Conservation (phyloP, 2,329 filamentous ascomycete species). For the Trichothecium roseum region DNA sequence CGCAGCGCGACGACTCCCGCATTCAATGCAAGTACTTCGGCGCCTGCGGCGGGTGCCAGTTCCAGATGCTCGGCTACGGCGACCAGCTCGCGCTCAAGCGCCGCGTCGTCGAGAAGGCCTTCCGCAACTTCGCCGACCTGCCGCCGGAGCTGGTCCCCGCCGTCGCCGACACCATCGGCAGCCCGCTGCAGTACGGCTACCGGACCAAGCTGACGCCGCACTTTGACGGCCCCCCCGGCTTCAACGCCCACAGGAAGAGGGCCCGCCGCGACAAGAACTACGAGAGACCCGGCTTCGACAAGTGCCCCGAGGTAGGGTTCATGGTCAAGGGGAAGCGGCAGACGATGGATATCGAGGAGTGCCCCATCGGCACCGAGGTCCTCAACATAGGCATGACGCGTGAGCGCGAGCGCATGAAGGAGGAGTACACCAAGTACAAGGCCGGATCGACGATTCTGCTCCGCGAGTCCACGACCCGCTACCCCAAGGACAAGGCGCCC, state of each 20-base stretch:
- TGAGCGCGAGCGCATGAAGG: conserved; percentile 66
- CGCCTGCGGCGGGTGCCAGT: conserved; percentile 84
- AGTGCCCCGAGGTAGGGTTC: conserved; percentile 77
- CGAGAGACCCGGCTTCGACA: conserved; percentile 32
- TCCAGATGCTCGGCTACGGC: conserved; percentile 89
- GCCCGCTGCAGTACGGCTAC: conserved; percentile 85
- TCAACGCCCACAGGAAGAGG: conserved; percentile 24
- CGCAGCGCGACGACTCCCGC: conserved; percentile 64
- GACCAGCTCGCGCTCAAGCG: conserved; percentile 81
- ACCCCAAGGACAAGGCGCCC: conserved; percentile 32
- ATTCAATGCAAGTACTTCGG: conserved; percentile 81
- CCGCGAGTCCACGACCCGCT: conserved; percentile 70
- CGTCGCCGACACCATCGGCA: conserved; percentile 77
- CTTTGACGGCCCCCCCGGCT: conserved; percentile 67
- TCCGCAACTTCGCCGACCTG: conserved; percentile 79
- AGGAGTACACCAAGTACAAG: conserved; percentile 61
- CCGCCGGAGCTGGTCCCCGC: conserved; percentile 63
- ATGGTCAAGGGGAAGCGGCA: conserved; percentile 71
- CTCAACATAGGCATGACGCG: conserved; percentile 69
- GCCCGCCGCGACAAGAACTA: conserved; percentile 37
- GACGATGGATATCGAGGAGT: conserved; percentile 93
- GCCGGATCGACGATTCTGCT: conserved; percentile 82
- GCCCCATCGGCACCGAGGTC: conserved; percentile 83
- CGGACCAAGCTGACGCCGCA: conserved; percentile 95
- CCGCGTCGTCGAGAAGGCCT: conserved; percentile 82